These are phyloP conservation scores for Blumeria graminis DNA, from an alignment of 2,329 filamentous ascomycete species.

Conservation along the genomic window DNA sequence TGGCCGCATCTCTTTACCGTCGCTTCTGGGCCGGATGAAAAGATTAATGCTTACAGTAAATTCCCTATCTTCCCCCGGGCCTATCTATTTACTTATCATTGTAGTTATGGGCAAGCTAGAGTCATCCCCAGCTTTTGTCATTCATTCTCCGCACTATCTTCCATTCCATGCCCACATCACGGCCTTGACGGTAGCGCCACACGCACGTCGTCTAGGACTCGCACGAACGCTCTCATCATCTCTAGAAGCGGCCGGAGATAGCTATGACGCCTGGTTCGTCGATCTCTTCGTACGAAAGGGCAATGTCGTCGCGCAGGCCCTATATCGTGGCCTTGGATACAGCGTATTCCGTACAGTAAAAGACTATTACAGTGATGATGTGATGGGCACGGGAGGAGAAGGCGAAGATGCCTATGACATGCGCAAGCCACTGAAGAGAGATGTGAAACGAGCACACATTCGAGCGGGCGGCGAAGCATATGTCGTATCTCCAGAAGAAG, in stretches of 20 bases:
- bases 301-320: conserved; percentile 63
- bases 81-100: conserved; percentile 13
- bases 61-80: conserved; percentile 26
- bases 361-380: conserved; percentile 80
- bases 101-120: conserved; percentile 71
- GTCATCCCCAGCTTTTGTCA: conserved; percentile 51
- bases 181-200: conserved; percentile 73
- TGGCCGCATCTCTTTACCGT: conserved; percentile 92
- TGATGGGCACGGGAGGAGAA: conserved; percentile 27
- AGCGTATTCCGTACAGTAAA: conserved; percentile 72
- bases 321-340: conserved; percentile 85
- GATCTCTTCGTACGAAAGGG: conserved; percentile 82
- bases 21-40: conserved; percentile 63
- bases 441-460: conserved; percentile 51
- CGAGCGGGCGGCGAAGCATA: conserved; percentile 59
- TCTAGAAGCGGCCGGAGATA: conserved; percentile 61
- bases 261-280: conserved; percentile 76
- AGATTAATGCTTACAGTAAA: conserved; percentile 60
- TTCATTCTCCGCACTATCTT: conserved; percentile 69
- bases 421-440: conserved; percentile 72
- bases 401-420: conserved; percentile 90
- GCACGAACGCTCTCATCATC: conserved; percentile 62
- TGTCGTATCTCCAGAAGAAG: conserved; percentile 58
- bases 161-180: conserved; percentile 99
- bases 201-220: conserved; percentile 64